Evolutionary conservation across 176 grass and related monocot genomes (phyloP), one percentile per base, ranked within the genome.

Genomic region (Lolium perenne): DNA sequence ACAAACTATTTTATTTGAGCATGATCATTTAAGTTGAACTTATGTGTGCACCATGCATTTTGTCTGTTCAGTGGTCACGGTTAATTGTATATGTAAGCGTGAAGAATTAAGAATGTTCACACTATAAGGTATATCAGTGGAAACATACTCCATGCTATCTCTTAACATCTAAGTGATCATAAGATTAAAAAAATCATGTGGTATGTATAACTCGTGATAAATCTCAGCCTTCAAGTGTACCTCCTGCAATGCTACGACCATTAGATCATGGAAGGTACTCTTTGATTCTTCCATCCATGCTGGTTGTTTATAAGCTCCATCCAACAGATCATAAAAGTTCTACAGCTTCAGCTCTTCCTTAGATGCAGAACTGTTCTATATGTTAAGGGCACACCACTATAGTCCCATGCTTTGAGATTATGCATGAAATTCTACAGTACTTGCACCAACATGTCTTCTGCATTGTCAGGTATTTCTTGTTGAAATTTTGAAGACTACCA

Each of bases 381-480:
- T 60, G 50, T 74, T 72, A 80, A 91, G 83, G 75, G 85, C 67
- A 87, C 85, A 80, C 73, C 53, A 81, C 71, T 12, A 8, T 71
- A 81, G 70, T 80, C 60, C 81, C 77, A 87, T 67, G 13, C 32
- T 76, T 88, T 61, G 53, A 71, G 83, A 64, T 71, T 77, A 78
- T 90, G 21, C 53, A 63, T 82, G 85, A 84, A 87, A 84, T 87
- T 66, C 41, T 26, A 80, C 63, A 80, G 71, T 64, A 82, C 78
- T 90, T 82, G 54, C 46, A 83, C 21, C 82, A 77, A 47, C 53
- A 38, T 82, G 54, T 86, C 72, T 86, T 86, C 89, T 70, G 51
- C 76, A 70, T 84, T 61, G 60, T 87, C 89, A 91, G 89, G 89
- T 91, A 91, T 84, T 82, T 18, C 66, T 81, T 91, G 63, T 60